Evolutionary conservation across 208 protist species (phyloP).

Genomic region (Crithidia expoeki): DNA sequence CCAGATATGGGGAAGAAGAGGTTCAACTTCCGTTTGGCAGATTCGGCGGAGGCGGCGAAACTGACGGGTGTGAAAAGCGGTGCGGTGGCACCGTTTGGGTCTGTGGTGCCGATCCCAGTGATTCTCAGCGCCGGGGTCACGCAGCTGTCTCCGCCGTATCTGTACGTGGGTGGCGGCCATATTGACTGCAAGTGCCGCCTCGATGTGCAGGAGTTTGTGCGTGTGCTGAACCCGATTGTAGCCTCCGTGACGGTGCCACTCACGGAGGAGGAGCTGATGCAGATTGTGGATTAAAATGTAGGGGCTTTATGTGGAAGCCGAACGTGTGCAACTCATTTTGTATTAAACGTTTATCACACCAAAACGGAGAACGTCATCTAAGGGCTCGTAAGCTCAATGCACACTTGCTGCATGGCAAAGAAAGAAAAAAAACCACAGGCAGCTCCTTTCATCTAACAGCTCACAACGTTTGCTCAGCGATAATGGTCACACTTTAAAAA

Average conservation of each 20-base stretch:
- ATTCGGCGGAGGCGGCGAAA: constrained; percentile 45
- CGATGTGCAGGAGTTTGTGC: constrained; percentile 66
- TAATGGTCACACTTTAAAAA: too few relatives aligned
- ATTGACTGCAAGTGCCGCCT: constrained; percentile 84
- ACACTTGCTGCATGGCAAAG: too few relatives aligned
- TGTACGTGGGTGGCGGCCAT: constrained; percentile 85
- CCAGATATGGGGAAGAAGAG: constrained; percentile 86
- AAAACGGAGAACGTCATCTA: too few relatives aligned
- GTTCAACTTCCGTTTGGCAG: constrained; percentile 85
- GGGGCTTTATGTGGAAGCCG: neutral
- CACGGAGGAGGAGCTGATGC: constrained; percentile 64
- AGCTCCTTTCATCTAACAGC: too few relatives aligned
- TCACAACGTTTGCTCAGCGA: too few relatives aligned
- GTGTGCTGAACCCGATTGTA: constrained; percentile 63
- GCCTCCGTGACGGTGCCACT: constrained; percentile 68
- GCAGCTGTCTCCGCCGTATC: constrained; percentile 48
- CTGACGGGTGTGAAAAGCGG: constrained; percentile 78
- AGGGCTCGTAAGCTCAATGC: too few relatives aligned
- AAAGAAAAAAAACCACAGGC: too few relatives aligned
- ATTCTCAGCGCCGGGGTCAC: constrained; percentile 65
- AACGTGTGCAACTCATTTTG: too few relatives aligned
- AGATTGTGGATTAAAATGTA: constrained; percentile 41
- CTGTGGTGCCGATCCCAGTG: constrained; percentile 54
- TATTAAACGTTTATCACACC: too few relatives aligned
- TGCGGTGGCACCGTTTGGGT: constrained; percentile 78